These are phyloP conservation scores for Aspergillus indologenus DNA, from an alignment of 495 filamentous ascomycete genomes.

Conservation along the genomic window DNA sequence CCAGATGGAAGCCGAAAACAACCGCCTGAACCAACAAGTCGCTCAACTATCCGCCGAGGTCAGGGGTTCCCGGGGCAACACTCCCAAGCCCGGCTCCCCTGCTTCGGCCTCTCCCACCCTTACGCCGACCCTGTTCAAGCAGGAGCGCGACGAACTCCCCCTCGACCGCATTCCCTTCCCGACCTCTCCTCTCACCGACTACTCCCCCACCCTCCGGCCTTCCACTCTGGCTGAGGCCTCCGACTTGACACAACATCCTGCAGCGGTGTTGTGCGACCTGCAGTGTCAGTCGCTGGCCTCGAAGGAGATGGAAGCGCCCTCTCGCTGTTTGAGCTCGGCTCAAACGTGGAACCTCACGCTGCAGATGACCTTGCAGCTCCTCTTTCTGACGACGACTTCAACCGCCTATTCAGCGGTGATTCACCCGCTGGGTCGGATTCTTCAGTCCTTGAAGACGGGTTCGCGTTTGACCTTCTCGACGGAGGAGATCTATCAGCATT, in stretches of 20 bases:
- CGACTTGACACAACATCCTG: slow-evolving; percentile 99
- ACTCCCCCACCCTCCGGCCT: slow-evolving; percentile 49
- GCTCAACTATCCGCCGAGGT: slow-evolving; percentile 60
- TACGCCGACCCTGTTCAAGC: slow-evolving; percentile 52
- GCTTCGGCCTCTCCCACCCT: slow-evolving; percentile 44
- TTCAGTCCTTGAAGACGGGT: slow-evolving; percentile 72
- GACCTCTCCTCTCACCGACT: slow-evolving; percentile 46
- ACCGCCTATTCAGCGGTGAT: slow-evolving; percentile 67
- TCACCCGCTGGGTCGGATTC: slow-evolving; percentile 66
- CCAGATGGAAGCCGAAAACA: slow-evolving; percentile 63
- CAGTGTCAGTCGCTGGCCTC: slow-evolving; percentile 90
- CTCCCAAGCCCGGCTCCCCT: slow-evolving; percentile 38
- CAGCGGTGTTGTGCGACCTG: slow-evolving; percentile 99
- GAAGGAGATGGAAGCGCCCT: slow-evolving; percentile 53
- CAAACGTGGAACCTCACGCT: slow-evolving; percentile 42
- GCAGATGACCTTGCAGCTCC: slow-evolving; percentile 49
- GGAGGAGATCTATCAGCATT: slow-evolving; percentile 56
- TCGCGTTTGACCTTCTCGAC: slow-evolving; percentile 64
- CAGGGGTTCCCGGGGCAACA: slow-evolving; percentile 45
- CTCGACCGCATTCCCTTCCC: slow-evolving; percentile 50
- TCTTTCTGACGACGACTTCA: slow-evolving; percentile 66
- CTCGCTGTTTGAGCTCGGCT: slow-evolving; percentile 52
- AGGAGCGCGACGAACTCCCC: slow-evolving; percentile 51
- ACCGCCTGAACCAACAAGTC: slow-evolving; percentile 62
- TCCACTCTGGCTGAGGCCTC: slow-evolving; percentile 63